These are phyloP conservation scores for Puccinia coronata DNA, from an alignment of 1,284 basidiomycete genomes.

Conservation along the genomic window DNA sequence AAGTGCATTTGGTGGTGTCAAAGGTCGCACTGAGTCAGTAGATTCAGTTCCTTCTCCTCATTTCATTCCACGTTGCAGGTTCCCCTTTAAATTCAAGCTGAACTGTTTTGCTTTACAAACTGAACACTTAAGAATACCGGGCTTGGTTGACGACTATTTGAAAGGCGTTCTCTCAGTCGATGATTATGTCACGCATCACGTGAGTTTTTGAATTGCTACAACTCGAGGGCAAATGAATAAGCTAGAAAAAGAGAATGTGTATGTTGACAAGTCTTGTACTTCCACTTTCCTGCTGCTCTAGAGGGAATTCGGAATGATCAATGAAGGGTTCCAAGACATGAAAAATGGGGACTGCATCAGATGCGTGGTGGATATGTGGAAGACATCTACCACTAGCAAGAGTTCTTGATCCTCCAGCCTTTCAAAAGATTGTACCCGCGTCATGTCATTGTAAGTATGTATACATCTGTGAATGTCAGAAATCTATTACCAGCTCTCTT, in stretches of 20 bases:
- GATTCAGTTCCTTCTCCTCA: slow-evolving; percentile 39
- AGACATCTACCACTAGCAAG: neutral
- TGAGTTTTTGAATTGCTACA: slow-evolving; percentile 32
- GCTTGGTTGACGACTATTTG: slow-evolving; percentile 53
- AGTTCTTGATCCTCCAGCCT: too few species aligned
- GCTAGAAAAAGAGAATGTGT: neutral
- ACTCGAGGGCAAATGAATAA: neutral
- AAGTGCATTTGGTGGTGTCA: slow-evolving; percentile 94
- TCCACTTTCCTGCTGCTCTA: neutral
- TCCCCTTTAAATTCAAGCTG: neutral
- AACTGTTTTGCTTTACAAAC: too few species aligned
- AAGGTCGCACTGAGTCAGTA: slow-evolving; percentile 80
- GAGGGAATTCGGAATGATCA: slow-evolving; percentile 55
- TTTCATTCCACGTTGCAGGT: neutral
- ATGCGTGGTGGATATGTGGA: slow-evolving; percentile 53
- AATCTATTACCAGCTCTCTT: too few species aligned
- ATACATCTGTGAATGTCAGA: too few species aligned
- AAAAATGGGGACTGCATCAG: slow-evolving; percentile 58
- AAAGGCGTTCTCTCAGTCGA: slow-evolving; percentile 57
- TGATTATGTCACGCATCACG: slow-evolving; percentile 58
- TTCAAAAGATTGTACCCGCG: too few species aligned
- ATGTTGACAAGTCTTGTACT: neutral
- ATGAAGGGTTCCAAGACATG: slow-evolving; percentile 59
- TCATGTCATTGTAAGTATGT: too few species aligned
- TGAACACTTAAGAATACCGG: slow-evolving; percentile 49